Conservation (phyloP, 2,329 filamentous ascomycete genomes). For the Phoma sp. region DNA sequence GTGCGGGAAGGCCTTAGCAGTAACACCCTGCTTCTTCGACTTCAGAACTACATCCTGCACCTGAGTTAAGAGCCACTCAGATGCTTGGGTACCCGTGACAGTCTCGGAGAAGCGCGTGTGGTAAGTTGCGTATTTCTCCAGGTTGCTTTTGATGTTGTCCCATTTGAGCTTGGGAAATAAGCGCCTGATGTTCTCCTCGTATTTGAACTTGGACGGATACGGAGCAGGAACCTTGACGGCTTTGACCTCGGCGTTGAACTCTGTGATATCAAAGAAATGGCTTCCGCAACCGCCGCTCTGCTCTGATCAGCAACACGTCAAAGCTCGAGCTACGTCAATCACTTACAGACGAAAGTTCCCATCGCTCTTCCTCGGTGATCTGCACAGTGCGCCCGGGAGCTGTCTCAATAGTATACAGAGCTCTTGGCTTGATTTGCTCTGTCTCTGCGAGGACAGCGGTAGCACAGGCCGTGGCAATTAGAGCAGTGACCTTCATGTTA, state of each 20-base stretch:
- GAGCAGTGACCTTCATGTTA: conserved; percentile 12
- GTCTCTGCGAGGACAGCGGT: conserved; percentile 19
- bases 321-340: not conserved
- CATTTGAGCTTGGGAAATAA: conserved; percentile 24
- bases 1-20: conserved; percentile 75
- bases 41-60: conserved; percentile 74
- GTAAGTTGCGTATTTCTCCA: conserved; percentile 25
- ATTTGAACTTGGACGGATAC: conserved; percentile 23
- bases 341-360: conserved; percentile 75
- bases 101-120: conserved; percentile 28
- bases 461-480: conserved; percentile 20
- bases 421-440: conserved; percentile 20
- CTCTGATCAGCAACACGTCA: not conserved
- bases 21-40: conserved; percentile 73
- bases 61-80: conserved; percentile 79
- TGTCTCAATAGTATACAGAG: conserved; percentile 76
- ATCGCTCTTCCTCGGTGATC: conserved; percentile 92
- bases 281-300: conserved; percentile 26
- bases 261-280: conserved; percentile 33
- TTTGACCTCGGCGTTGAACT: conserved; percentile 23
- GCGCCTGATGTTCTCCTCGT: conserved; percentile 17
- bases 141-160: conserved; percentile 26
- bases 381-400: conserved; percentile 77
- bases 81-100: conserved; percentile 71
- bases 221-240: conserved; percentile 18